Base-by-base conservation (phyloP, 1,284 basidiomycete species). In the Microbotryum saponariae region DNA sequence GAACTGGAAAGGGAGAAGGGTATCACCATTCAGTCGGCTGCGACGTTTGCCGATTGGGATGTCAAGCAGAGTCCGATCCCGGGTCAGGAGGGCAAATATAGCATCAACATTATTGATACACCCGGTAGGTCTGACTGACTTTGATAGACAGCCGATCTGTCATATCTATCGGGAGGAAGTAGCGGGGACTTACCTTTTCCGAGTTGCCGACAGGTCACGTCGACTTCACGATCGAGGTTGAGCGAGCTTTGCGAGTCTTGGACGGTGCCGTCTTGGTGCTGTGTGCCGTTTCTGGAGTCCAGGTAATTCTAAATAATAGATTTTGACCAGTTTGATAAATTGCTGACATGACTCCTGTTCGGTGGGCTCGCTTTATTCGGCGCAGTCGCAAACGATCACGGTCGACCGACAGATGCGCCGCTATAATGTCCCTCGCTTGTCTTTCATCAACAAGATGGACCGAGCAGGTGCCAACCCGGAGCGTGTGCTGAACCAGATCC, bases 361-460 rank as follows among this genome's bases (percentile, higher is more conserved):
- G 53, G 61, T 59, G 10, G 44, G 31, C 23, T 3, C 45, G 10
- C 7, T 7, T 47, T 18, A 0, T 10, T 29, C 16, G 37, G 0
- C 25, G 21, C 76, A 91, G 84, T 89, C 89, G 77, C 96, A 99
- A 83, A 98, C 96, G 2, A 98, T 94, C 56, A 99, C 96, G 10
- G 96, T 99, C 56, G 96, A 98, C 78, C 82, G 96, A 67, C 96
- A 98, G 81, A 98, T 98, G 96, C 82, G 89, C 69, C 84, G 96
- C 49, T 98, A 98, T 75, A 86, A 87, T 70, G 91, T 99, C 63
- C 96, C 96, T 61, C 83, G 96, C 58, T 82, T 98, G 64, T 94
- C 91, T 1, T 99, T 98, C 75, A 87, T 99, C 75, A 99, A 98
- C 80, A 98, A 99, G 79, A 98, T 99, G 96, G 96, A 99, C 74